These are phyloP conservation scores for Flaveria bidentis DNA, from an alignment of 129 eudicot genomes.

Conservation along the genomic window DNA sequence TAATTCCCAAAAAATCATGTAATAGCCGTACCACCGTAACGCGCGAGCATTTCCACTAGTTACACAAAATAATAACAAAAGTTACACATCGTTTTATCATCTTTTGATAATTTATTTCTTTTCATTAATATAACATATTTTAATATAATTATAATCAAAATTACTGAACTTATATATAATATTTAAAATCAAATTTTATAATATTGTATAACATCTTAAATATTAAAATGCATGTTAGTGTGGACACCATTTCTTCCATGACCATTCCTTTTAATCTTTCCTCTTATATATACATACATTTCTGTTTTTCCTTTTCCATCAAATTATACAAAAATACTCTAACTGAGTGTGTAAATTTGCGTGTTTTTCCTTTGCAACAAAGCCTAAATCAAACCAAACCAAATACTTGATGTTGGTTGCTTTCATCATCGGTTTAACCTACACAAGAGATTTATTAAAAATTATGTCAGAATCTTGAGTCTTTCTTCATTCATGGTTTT, in stretches of 20 bases:
- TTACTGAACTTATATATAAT: background rate
- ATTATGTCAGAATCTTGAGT: constrained; percentile 59
- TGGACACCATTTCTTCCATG: constrained; percentile 39
- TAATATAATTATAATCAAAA: background rate
- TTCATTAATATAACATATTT: background rate
- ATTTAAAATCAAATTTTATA: background rate
- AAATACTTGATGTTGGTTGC: constrained; percentile 41
- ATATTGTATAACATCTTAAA: background rate
- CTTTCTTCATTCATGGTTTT: constrained; percentile 64
- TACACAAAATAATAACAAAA: background rate
- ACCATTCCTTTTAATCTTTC: constrained; percentile 39
- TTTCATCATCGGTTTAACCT: constrained; percentile 31
- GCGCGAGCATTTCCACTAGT: too few species aligned
- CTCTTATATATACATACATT: constrained; percentile 26
- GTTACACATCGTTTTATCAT: background rate
- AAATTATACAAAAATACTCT: background rate
- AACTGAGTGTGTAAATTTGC: too few species aligned
- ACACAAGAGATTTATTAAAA: constrained; percentile 33
- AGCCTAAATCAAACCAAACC: constrained; percentile 38
- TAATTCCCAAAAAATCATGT: too few species aligned
- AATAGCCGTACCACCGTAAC: too few species aligned
- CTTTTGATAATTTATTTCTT: background rate
- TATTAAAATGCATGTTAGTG: constrained; percentile 38
- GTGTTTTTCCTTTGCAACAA: too few species aligned
- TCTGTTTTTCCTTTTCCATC: constrained; percentile 33